These are phyloP conservation scores for Pterocarpus santalinus DNA, from an alignment of 306 rosid genomes.

Conservation along the genomic window DNA sequence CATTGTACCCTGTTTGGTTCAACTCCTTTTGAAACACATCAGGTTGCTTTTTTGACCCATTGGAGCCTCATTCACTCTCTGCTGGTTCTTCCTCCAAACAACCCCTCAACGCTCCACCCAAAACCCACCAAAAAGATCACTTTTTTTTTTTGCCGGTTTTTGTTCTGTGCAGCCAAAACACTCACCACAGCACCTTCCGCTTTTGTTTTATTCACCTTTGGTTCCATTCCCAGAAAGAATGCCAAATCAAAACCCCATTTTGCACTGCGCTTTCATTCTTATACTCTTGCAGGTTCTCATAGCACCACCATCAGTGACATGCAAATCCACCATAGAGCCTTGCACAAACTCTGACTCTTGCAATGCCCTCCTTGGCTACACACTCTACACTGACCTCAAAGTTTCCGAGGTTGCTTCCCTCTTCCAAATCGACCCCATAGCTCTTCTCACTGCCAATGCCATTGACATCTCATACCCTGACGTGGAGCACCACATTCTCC, in stretches of 20 bases:
- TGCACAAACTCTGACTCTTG: slow-evolving; percentile 89
- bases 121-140: neutral
- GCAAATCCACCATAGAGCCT: slow-evolving; percentile 97
- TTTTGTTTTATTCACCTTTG: too few relatives aligned
- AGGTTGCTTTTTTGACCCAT: slow-evolving; percentile 3
- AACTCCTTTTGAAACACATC: slow-evolving; percentile 3
- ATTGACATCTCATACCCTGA: slow-evolving; percentile 94
- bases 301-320: slow-evolving; percentile 48
- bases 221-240: slow-evolving; percentile 32
- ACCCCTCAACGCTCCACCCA: neutral
- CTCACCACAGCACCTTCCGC: too few relatives aligned
- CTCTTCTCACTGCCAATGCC: slow-evolving; percentile 87
- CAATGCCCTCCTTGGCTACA: slow-evolving; percentile 89
- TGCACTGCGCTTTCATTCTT: slow-evolving; percentile 26
- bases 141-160: neutral
- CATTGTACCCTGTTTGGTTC: slow-evolving; percentile 17
- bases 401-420: slow-evolving; percentile 94
- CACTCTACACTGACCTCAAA: slow-evolving; percentile 90
- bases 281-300: slow-evolving; percentile 36
- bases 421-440: slow-evolving; percentile 88
- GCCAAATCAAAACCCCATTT: slow-evolving; percentile 46
- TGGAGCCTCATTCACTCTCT: neutral
- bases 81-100: neutral
- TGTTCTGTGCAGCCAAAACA: neutral
- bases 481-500: slow-evolving; percentile 94